Conservation (phyloP, 495 filamentous ascomycete species). For the Penicillium parvum region DNA sequence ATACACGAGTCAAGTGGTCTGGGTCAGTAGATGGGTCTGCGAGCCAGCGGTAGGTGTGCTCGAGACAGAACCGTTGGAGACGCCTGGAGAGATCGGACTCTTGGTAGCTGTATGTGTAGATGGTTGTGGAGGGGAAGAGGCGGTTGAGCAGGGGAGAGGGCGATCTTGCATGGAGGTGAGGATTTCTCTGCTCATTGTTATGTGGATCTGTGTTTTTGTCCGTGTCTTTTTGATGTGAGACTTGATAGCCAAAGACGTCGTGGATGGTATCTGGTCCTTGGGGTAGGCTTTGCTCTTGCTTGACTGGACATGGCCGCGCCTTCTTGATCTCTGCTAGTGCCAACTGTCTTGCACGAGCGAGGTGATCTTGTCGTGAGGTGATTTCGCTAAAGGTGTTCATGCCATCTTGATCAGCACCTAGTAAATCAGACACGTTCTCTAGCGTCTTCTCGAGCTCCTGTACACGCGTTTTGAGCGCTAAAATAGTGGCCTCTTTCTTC, state of each 20-base stretch:
- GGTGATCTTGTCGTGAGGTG: neutral
- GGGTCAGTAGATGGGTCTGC: conserved; percentile 49
- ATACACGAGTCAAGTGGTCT: conserved; percentile 51
- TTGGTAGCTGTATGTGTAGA: conserved; percentile 40
- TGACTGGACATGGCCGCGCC: neutral
- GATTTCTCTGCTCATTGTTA: neutral
- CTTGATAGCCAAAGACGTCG: conserved; percentile 20
- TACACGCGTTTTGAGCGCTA: conserved; percentile 64
- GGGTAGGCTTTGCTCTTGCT: neutral
- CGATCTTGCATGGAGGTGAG: conserved; percentile 5
- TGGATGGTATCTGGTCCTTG: neutral
- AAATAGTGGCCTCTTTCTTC: conserved; percentile 79
- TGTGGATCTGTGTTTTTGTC: neutral
- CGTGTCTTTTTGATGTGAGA: neutral
- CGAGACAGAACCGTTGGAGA: conserved; percentile 62
- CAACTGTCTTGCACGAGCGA: conserved; percentile 13
- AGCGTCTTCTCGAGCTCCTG: conserved; percentile 61
- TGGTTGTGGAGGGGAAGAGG: conserved; percentile 21
- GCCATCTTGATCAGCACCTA: conserved; percentile 24
- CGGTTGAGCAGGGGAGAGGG: conserved; percentile 24
- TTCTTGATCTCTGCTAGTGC: conserved; percentile 18
- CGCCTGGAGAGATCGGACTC: conserved; percentile 69
- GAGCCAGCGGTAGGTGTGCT: conserved; percentile 60
- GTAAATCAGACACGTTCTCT: conserved; percentile 65
- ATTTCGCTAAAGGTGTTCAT: neutral